Percentiles rank a stretch among this genome's conserved stretches.
Conservation (phyloP, 2,329 filamentous ascomycete genomes). For the Neofusicoccum umdonicola region DNA sequence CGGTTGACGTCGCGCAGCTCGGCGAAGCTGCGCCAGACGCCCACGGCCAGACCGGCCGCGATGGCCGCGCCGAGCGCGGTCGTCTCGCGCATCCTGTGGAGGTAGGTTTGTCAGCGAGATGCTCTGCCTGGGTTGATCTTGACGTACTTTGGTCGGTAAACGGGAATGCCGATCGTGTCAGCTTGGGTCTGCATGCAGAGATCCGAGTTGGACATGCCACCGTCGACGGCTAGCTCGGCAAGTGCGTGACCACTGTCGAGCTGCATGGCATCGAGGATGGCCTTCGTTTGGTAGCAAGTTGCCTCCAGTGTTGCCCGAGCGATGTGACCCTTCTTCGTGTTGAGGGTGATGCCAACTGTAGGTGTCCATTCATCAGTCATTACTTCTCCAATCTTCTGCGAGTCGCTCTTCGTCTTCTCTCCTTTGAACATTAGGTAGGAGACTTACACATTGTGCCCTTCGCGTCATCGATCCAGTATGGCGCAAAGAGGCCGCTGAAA, state of each 20-base stretch:
- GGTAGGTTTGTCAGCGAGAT: slow-evolving; percentile 34
- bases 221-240: slow-evolving; percentile 71
- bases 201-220: slow-evolving; percentile 78
- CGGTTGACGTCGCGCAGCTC: slow-evolving; percentile 68
- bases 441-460: slow-evolving; percentile 62
- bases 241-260: slow-evolving; percentile 72
- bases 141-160: slow-evolving; percentile 58
- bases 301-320: slow-evolving; percentile 81
- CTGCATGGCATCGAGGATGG: slow-evolving; percentile 82
- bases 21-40: slow-evolving; percentile 69
- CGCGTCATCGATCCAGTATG: slow-evolving; percentile 86
- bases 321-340: slow-evolving; percentile 78
- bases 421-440: not conserved
- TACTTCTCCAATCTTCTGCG: not conserved
- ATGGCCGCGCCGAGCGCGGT: slow-evolving; percentile 81
- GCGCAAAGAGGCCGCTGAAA: slow-evolving; percentile 80
- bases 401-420: not conserved
- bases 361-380: not conserved
- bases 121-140: not conserved
- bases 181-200: slow-evolving; percentile 84
- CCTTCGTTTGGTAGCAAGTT: slow-evolving; percentile 81
- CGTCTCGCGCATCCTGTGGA: slow-evolving; percentile 69
- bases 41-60: slow-evolving; percentile 73
- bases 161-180: slow-evolving; percentile 72
- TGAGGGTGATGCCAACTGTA: slow-evolving; percentile 75